Conservation (phyloP, 2,329 filamentous ascomycete species). For the Colletotrichum aenigma region DNA sequence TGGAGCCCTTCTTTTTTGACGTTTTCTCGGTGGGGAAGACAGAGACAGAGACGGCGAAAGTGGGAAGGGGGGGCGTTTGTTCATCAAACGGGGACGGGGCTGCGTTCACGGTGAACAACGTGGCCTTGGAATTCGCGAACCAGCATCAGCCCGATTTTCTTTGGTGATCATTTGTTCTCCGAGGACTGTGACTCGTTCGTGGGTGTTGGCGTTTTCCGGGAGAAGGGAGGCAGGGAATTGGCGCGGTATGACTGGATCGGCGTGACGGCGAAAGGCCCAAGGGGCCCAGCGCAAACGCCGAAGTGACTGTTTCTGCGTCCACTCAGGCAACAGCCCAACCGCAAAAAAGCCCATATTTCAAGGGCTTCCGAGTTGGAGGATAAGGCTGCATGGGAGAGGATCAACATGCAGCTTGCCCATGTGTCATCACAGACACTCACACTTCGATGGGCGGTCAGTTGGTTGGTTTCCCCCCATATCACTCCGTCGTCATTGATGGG, state of each 20-base stretch:
- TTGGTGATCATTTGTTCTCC: not conserved
- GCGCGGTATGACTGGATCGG: not conserved
- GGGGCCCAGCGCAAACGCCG: not conserved
- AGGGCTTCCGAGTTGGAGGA: conserved; percentile 1
- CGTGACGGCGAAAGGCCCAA: not conserved
- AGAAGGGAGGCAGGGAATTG: not conserved
- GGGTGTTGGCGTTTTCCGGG: not conserved
- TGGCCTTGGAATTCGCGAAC: not conserved
- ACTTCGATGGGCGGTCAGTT: not conserved
- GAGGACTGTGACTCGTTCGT: not conserved
- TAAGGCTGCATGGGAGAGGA: conserved; percentile 18
- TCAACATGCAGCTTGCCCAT: conserved; percentile 8
- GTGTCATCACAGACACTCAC: conserved; percentile 12
- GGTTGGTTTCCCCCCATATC: not conserved
- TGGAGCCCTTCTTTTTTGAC: not conserved
- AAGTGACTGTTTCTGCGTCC: not conserved
- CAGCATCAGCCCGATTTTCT: not conserved
- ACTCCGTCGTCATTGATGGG: not conserved
- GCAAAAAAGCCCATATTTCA: not conserved
- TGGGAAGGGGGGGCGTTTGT: not conserved
- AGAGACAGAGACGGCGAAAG: not conserved
- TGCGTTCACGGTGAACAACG: not conserved
- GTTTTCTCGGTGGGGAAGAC: not conserved
- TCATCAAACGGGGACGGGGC: not conserved
- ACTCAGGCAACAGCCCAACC: not conserved